Conservation (phyloP, 768 basidiomycete genomes). For the Aureoboletus auriporus region DNA sequence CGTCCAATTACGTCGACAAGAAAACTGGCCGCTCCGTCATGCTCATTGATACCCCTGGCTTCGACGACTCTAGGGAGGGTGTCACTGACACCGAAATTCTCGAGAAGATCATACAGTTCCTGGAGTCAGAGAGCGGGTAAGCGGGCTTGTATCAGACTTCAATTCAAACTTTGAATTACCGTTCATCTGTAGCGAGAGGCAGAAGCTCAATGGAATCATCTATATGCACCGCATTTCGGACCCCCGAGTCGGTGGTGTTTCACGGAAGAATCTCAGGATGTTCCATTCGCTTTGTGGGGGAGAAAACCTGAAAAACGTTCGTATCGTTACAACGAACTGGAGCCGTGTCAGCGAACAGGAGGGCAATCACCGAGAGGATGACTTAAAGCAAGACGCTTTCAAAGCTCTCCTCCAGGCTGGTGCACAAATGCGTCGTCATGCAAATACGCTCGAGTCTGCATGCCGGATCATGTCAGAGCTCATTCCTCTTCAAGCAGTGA, state of each 20-base stretch:
- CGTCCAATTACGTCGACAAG: not conserved
- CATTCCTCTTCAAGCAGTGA: slow-evolving; percentile 30
- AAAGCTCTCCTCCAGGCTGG: slow-evolving; percentile 40
- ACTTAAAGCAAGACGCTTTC: slow-evolving; percentile 36
- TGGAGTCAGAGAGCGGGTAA: not conserved
- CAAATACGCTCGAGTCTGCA: slow-evolving; percentile 37
- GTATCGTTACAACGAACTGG: slow-evolving; percentile 49
- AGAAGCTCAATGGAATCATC: slow-evolving; percentile 38
- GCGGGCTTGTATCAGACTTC: not conserved
- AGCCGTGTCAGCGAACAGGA: slow-evolving; percentile 25
- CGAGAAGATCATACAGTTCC: slow-evolving; percentile 8
- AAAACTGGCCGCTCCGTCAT: not conserved
- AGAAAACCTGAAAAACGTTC: slow-evolving; percentile 36
- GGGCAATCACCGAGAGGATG: slow-evolving; percentile 23
- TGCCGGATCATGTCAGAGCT: slow-evolving; percentile 37
- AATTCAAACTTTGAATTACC: not conserved
- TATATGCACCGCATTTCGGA: slow-evolving; percentile 45
- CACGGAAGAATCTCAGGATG: slow-evolving; percentile 38
- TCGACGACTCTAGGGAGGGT: slow-evolving; percentile 9
- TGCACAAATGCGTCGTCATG: slow-evolving; percentile 36
- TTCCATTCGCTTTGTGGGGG: slow-evolving; percentile 46
- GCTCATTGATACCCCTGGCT: slow-evolving; percentile 16
- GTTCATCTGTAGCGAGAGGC: not conserved
- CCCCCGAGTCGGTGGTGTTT: slow-evolving; percentile 38
- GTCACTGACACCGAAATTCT: slow-evolving; percentile 19